Evolutionary conservation across 768 basidiomycete species (phyloP).

Genomic region (Naganishia vaughanmartiniae): DNA sequence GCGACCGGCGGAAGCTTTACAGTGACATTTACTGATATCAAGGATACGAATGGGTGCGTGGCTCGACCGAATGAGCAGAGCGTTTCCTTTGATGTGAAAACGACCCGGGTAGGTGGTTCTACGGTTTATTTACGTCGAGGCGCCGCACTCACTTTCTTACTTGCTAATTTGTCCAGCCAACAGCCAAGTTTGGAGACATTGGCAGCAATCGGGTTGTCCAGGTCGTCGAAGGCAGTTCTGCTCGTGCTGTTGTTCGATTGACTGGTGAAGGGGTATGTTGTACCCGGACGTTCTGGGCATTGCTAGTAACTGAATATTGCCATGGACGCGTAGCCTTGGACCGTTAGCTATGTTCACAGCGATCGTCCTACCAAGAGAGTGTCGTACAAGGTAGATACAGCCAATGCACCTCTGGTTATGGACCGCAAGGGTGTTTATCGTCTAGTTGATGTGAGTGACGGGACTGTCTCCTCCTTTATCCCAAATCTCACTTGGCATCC

Average conservation of each 20-base stretch:
- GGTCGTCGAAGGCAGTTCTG: slow-evolving; percentile 71
- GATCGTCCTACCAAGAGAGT: slow-evolving; percentile 57
- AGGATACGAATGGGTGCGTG: slow-evolving; percentile 84
- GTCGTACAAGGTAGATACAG: slow-evolving; percentile 48
- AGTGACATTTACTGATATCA: slow-evolving; percentile 64
- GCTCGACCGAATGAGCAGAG: slow-evolving; percentile 72
- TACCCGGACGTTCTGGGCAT: slow-evolving; percentile 41
- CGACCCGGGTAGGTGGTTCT: slow-evolving; percentile 50
- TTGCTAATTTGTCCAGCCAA: slow-evolving; percentile 9
- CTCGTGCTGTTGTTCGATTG: slow-evolving; percentile 73
- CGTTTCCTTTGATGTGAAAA: slow-evolving; percentile 75
- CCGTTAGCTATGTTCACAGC: slow-evolving; percentile 64
- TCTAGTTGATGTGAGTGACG: slow-evolving; percentile 61
- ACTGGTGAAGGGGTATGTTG: slow-evolving; percentile 77
- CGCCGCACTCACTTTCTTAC: too few relatives aligned
- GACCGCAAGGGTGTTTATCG: slow-evolving; percentile 73
- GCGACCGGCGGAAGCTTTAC: slow-evolving; percentile 39
- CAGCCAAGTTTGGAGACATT: slow-evolving; percentile 18
- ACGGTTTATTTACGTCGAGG: neutral
- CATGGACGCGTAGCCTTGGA: slow-evolving; percentile 71
- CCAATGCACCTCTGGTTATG: slow-evolving; percentile 73
- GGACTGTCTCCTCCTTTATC: neutral
- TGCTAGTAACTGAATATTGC: slow-evolving; percentile 8
- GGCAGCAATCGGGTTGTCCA: slow-evolving; percentile 57
- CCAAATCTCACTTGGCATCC: neutral